These are phyloP conservation scores for Gelatoporia subvermispora DNA, from an alignment of 768 basidiomycete species.

Conservation along the genomic window DNA sequence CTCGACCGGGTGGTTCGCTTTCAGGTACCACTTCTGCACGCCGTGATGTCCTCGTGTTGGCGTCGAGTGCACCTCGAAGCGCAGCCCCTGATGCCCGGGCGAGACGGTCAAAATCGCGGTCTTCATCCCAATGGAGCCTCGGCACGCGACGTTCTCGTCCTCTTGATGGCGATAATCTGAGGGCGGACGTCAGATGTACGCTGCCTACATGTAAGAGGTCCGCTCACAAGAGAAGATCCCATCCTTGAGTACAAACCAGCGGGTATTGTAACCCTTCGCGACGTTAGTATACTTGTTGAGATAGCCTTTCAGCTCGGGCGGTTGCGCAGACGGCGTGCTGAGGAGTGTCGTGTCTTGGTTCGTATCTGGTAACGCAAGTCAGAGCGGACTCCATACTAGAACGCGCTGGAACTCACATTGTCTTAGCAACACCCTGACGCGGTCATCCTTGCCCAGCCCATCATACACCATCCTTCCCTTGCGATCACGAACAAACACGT, in stretches of 20 bases:
- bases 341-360: conserved; percentile 78
- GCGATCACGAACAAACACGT: conserved; percentile 81
- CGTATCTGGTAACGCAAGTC: conserved; percentile 43
- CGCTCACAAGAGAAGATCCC: conserved; percentile 78
- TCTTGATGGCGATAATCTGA: conserved; percentile 82
- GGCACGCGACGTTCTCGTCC: conserved; percentile 79
- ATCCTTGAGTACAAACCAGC: conserved; percentile 90
- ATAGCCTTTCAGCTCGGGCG: conserved; percentile 68
- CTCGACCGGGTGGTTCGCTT: conserved; percentile 84
- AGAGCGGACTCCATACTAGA: neutral
- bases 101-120: conserved; percentile 60
- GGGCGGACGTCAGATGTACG: neutral
- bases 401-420: conserved; percentile 54
- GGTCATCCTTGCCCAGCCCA: conserved; percentile 72
- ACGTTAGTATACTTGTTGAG: conserved; percentile 93
- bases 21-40: conserved; percentile 76
- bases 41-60: conserved; percentile 44
- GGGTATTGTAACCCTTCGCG: conserved; percentile 80
- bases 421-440: conserved; percentile 73
- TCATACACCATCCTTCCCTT: conserved; percentile 65
- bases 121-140: conserved; percentile 87
- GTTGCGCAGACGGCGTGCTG: conserved; percentile 41
- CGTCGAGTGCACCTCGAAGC: conserved; percentile 78
- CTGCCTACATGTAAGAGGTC: neutral
- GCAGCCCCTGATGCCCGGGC: conserved; percentile 49